Evolutionary conservation across 768 basidiomycete genomes (phyloP), one percentile per base, ranked within the genome.

Genomic region (Mycena vulgaris): DNA sequence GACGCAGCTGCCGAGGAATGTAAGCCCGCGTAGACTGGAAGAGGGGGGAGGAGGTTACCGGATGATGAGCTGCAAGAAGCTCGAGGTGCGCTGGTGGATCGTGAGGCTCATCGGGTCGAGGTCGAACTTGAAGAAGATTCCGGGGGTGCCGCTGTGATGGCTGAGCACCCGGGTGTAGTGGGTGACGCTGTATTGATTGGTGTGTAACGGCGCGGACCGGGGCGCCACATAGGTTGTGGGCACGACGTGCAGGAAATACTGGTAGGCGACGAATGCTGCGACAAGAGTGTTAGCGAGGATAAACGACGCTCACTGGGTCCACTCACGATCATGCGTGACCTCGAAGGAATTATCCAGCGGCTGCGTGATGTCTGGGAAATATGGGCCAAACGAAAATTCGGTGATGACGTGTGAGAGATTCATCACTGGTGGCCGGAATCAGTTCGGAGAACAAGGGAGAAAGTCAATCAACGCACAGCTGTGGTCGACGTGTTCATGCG

Each of bases 61-160:
- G 70, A 98, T 93, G 72, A 98, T 76, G 62, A 99, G 88, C 72
- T 97, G 93, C 4, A 92, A 76, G 58, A 99, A 82, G 1, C 89
- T 85, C 0, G 93, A 95, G 23, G 97, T 98, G 21, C 96, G 90
- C 81, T 99, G 96, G 75, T 93, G 89, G 62, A 98, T 90, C 0
- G 90, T 92, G 68, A 99, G 86, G 27, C 89, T 85, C 81, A 99
- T 88, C 0, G 97, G 96, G 77, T 99, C 97, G 40, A 98, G 82
- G 67, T 99, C 97, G 79, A 95, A 98, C 81, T 98, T 98, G 92
- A 98, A 98, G 86, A 97, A 98, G 78, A 99, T 97, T 19, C 95
- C 97, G 0, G 97, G 97, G 0, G 95, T 92, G 9, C 94, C 95
- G 19, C 85, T 82, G 71, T 94, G 89, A 77, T 95, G 93, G 23